Evolutionary conservation across 2,329 filamentous ascomycete genomes (phyloP), one percentile per base, ranked within the genome.

Genomic region (Nemania bipapillata): DNA sequence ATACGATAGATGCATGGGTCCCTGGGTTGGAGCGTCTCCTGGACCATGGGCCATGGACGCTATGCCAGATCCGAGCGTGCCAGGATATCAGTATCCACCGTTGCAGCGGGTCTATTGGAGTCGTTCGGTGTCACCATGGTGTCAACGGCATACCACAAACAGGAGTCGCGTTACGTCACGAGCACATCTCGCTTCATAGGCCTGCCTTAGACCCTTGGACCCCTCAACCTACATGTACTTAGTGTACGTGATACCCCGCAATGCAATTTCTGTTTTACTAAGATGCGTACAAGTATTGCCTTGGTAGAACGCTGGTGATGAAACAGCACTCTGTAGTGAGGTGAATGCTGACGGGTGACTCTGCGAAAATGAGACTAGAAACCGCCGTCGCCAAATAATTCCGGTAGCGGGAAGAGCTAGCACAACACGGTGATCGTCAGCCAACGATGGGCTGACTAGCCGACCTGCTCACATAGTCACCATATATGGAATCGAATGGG

Each of bases 81-180:
- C 40, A 17, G 40, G 40, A n/a, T 20, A 4, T n/a, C 17, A 17
- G 40, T 45, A 17, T 45, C 40, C 40, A 45, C 40, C 40, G n/a
- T 45, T 45, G 17, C 20, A n/a, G 40, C 40, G 40, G 40, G 40
- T 45, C 47, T 50, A 49, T 15, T 49, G 40, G 40, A n/a, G 40
- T 49, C 47, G 20, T 50, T 50, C 47, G 47, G 47, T 50, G 22
- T 50, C 40, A 45, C 40, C 20, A 45, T 45, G 40, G 17, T 45
- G 40, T 45, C 40, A 45, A 50, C 47, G 47, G 47, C 47, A 50
- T 50, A 20, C 47, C 47, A 24, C 15, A 50, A 49, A 26, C 47
- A 50, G 47, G 24, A 28, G 47, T 50, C 47, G 24, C 47, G 22
- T 28, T 50, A 50, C 47, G 47, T 50, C 47, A 50, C 47, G 24